Percentiles rank a stretch among this genome's conserved stretches.
Conservation (phyloP, 1,284 basidiomycete species). For the Papiliotrema terrestris region DNA sequence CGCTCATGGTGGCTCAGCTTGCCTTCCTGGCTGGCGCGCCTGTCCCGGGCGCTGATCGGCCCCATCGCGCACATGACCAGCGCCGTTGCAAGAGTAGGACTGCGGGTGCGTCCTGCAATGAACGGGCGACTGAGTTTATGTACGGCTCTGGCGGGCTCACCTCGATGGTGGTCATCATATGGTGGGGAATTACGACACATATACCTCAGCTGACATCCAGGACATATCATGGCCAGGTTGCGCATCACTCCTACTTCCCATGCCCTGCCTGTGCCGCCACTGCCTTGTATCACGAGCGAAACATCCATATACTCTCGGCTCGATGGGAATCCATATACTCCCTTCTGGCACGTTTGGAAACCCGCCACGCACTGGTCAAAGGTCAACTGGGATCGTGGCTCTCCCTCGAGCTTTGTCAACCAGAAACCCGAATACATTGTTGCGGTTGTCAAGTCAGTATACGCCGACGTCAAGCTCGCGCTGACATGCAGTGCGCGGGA, state of each 20-base stretch:
- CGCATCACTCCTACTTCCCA: slow-evolving; percentile 70
- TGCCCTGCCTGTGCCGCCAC: slow-evolving; percentile 46
- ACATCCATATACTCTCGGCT: slow-evolving; percentile 24
- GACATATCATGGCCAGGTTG: slow-evolving; percentile 41
- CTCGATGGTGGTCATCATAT: no score
- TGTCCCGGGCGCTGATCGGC: not conserved
- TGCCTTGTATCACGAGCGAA: not conserved
- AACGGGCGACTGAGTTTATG: no score
- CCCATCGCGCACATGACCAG: no score
- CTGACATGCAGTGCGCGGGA: slow-evolving; percentile 32
- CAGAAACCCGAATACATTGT: slow-evolving; percentile 82
- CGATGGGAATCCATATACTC: slow-evolving; percentile 62
- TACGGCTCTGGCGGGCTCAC: no score
- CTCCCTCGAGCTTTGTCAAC: slow-evolving; percentile 49
- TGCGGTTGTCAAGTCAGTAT: slow-evolving; percentile 73
- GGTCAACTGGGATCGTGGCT: slow-evolving; percentile 44
- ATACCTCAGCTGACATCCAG: not conserved
- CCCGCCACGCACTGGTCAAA: slow-evolving; percentile 67
- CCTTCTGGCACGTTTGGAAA: slow-evolving; percentile 92
- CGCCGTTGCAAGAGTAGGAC: not conserved
- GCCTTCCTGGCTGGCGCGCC: slow-evolving; percentile 4
- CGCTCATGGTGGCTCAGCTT: slow-evolving; percentile 30
- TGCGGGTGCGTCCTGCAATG: not conserved
- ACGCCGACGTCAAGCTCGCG: not conserved
- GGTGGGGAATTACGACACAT: no score